phyloP scores from a whole-genome alignment of 192 early-diverging fungal species.

The Gaertneriomyces sp. region DNA sequence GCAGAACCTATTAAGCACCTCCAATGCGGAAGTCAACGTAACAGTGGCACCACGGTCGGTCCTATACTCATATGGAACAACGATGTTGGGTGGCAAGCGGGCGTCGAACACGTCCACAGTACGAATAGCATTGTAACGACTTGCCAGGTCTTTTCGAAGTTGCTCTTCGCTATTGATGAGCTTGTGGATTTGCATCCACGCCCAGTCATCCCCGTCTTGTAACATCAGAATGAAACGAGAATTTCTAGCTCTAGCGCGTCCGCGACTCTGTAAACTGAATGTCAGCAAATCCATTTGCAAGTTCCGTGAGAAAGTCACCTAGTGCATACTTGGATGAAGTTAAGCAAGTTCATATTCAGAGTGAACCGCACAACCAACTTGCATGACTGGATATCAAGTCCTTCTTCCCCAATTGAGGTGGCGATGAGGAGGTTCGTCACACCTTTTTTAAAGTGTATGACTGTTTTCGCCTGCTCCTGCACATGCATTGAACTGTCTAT shows the following conservation, averaged over 20 bases:
- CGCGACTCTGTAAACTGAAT: constrained; percentile 71
- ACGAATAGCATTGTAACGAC: constrained; percentile 31
- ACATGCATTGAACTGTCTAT: constrained; percentile 26
- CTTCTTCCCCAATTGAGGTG: constrained; percentile 91
- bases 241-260: constrained; percentile 68
- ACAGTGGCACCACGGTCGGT: constrained; percentile 53
- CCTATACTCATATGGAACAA: background rate
- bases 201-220: constrained; percentile 5
- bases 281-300: constrained; percentile 49
- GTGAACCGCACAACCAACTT: constrained; percentile 75
- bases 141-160: constrained; percentile 17
- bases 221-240: constrained; percentile 70
- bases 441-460: constrained; percentile 64
- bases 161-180: constrained; percentile 3
- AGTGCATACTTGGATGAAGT: constrained; percentile 56
- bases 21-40: constrained; percentile 65
- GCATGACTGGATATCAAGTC: constrained; percentile 89
- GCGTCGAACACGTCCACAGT: background rate
- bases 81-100: no score
- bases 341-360: constrained; percentile 35
- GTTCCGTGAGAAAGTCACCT: constrained; percentile 2
- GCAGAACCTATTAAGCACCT: constrained; percentile 70
- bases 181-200: background rate
- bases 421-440: constrained; percentile 77
- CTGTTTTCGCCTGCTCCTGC: constrained; percentile 53